These are phyloP conservation scores for Lactarius evosmus DNA, from an alignment of 768 basidiomycete species.

Conservation along the genomic window DNA sequence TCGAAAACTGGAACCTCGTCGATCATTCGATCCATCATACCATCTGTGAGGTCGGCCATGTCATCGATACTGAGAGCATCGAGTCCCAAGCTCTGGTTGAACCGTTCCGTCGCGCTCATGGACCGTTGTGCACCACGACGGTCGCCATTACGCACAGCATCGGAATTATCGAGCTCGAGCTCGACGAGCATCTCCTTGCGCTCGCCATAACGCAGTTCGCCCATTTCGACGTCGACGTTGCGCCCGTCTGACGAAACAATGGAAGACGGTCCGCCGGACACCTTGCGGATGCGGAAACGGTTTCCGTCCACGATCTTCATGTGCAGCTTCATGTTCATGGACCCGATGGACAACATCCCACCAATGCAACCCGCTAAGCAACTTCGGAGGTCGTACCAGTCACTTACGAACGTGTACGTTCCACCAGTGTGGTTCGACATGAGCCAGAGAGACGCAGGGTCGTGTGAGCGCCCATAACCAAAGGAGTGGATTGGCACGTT, in stretches of 20 bases:
- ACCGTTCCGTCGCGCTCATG: constrained; percentile 85
- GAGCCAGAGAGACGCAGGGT: constrained; percentile 96
- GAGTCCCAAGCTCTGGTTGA: constrained; percentile 81
- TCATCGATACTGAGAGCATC: constrained; percentile 74
- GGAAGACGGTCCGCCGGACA: constrained; percentile 83
- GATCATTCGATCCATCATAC: constrained; percentile 95
- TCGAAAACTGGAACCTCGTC: constrained; percentile 97
- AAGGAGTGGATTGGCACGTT: constrained; percentile 97
- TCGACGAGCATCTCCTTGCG: constrained; percentile 96
- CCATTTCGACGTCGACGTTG: constrained; percentile 92
- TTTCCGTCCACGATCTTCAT: constrained; percentile 88
- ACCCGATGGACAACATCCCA: constrained; percentile 93
- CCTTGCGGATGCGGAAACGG: constrained; percentile 91
- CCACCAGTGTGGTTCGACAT: constrained; percentile 98
- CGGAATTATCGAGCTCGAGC: constrained; percentile 83
- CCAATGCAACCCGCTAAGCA: constrained; percentile 93
- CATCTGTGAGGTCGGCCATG: constrained; percentile 69
- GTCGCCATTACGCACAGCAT: constrained; percentile 33
- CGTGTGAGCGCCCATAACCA: constrained; percentile 95
- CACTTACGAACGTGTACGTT: constrained; percentile 96
- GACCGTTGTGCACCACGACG: constrained; percentile 26
- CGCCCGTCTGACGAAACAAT: constrained; percentile 90
- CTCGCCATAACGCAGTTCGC: constrained; percentile 95
- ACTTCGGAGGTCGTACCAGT: constrained; percentile 94
- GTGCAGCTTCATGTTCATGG: constrained; percentile 92